Evolutionary conservation across 331 rosid species (phyloP), one percentile per base, ranked within the genome.

Genomic region (Telfairia occidentalis): DNA sequence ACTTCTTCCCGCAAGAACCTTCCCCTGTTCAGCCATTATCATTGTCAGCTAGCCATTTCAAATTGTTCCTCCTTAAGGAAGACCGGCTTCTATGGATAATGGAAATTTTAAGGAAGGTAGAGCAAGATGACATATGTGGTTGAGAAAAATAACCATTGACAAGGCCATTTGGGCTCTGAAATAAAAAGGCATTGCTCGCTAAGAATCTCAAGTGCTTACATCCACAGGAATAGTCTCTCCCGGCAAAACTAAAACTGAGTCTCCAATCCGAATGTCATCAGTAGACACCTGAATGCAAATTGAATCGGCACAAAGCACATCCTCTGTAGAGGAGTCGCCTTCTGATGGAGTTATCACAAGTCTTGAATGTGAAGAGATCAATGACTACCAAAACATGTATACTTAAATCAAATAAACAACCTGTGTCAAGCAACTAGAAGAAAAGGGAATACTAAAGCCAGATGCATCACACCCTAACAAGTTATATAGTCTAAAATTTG

Each of bases 201-300:
- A 74, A 71, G 65, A 81, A 75, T 82, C 77, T 64, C 75, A 79
- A 76, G 66, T 81, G 64, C 96, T 91, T 86, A 91, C 98, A 82
- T 94, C 98, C 77, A 91, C 85, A 34, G 96, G 97, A 82, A 95
- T 84, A 80, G 96, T 92, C 83, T 95, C 99, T 73, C 99, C 99
- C 23, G 99, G 97, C 63, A 95, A 83, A 84, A 95, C 96, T 88
- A 95, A 84, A 71, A 95, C 89, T 0, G 96, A 91, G 74, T 95
- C 97, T 76, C 99, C 97, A 59, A 90, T 88, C 80, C 97, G 92
- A 82, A 95, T 83, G 81, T 92, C 96, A 82, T 95, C 98, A 72
- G 96, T 95, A 45, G 96, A 90, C 78, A 90, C 97, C 83, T 90
- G 89, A 58, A 92, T 80, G 80, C 90, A 89, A 38, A 95, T 81